A percentile compares a stretch with the other conserved stretches of the same genome.
These are phyloP conservation scores for Halteria grandinella DNA, from an alignment of 73 alveolate genomes.

Conservation along the genomic window DNA sequence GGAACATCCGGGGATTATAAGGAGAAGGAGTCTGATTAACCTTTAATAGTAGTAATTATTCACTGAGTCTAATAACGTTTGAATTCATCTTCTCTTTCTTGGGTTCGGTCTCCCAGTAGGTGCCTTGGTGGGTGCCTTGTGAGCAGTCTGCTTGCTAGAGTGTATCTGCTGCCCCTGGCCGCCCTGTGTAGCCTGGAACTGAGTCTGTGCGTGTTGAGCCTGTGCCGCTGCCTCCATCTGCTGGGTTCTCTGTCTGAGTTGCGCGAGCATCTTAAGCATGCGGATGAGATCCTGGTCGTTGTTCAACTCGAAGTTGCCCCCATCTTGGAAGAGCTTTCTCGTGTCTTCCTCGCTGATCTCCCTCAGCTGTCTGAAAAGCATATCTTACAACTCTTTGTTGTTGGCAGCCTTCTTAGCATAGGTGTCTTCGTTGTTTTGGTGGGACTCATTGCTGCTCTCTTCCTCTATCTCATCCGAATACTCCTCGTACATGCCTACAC, in stretches of 20 bases:
- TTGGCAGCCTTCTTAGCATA: too few species aligned
- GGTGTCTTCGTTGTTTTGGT: too few species aligned
- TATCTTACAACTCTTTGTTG: too few species aligned
- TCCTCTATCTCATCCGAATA: too few species aligned
- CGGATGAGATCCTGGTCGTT: not conserved
- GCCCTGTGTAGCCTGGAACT: not conserved
- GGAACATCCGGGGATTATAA: not conserved
- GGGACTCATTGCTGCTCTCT: too few species aligned
- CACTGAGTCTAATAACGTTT: too few species aligned
- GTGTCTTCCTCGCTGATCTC: not conserved
- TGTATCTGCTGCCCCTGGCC: slow-evolving; percentile 32
- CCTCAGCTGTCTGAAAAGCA: not conserved
- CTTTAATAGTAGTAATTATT: not conserved
- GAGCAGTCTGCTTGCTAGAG: slow-evolving; percentile 37
- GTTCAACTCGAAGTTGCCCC: not conserved
- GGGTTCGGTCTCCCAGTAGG: slow-evolving; percentile 42
- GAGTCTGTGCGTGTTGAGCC: not conserved
- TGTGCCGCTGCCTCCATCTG: not conserved
- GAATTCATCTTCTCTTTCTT: slow-evolving; percentile 54
- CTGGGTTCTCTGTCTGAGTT: not conserved
- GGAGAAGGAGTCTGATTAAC: not conserved
- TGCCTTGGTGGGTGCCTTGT: slow-evolving; percentile 41
- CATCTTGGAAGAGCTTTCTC: not conserved
- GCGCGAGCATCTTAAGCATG: not conserved
- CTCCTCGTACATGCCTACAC: too few species aligned